These are phyloP conservation scores for Globisporangium splendens DNA, from an alignment of 352 stramenopile species.

Conservation along the genomic window DNA sequence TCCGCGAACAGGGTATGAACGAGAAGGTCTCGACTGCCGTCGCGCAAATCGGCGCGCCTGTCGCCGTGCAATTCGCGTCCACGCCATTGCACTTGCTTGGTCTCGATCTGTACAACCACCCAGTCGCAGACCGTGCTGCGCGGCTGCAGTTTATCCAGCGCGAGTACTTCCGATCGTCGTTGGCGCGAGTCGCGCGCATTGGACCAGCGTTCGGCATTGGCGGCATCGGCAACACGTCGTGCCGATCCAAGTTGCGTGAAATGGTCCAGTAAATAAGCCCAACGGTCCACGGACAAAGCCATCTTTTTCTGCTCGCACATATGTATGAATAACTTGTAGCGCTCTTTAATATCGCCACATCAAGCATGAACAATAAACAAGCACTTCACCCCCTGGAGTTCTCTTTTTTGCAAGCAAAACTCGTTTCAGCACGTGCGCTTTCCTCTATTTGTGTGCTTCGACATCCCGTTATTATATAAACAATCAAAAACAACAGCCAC, in stretches of 20 bases:
- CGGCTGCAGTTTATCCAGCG: constrained; percentile 65
- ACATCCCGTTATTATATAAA: not conserved
- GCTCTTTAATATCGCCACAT: constrained; percentile 1
- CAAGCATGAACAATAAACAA: not conserved
- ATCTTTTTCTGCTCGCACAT: not conserved
- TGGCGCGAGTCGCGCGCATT: constrained; percentile 83
- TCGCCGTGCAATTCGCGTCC: constrained; percentile 85
- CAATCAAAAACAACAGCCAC: no score
- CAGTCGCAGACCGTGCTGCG: constrained; percentile 22
- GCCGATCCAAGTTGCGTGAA: constrained; percentile 38
- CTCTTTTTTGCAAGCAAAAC: not conserved
- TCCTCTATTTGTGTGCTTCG: constrained; percentile 1
- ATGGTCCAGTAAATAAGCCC: constrained; percentile 20
- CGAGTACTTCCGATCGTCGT: constrained; percentile 82
- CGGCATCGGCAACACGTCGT: constrained; percentile 83
- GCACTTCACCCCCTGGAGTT: no score
- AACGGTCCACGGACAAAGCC: not conserved
- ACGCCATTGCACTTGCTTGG: constrained; percentile 87
- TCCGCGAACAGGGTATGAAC: constrained; percentile 49
- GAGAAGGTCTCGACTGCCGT: constrained; percentile 43
- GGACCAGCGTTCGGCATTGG: constrained; percentile 88
- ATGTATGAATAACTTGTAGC: constrained; percentile 6
- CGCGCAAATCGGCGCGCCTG: constrained; percentile 79
- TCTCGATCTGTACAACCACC: constrained; percentile 89
- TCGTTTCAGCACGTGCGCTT: not conserved